Base-by-base conservation (phyloP, 371 early-diverging fungal genomes). In the Polyrhizophydium stewartii region DNA sequence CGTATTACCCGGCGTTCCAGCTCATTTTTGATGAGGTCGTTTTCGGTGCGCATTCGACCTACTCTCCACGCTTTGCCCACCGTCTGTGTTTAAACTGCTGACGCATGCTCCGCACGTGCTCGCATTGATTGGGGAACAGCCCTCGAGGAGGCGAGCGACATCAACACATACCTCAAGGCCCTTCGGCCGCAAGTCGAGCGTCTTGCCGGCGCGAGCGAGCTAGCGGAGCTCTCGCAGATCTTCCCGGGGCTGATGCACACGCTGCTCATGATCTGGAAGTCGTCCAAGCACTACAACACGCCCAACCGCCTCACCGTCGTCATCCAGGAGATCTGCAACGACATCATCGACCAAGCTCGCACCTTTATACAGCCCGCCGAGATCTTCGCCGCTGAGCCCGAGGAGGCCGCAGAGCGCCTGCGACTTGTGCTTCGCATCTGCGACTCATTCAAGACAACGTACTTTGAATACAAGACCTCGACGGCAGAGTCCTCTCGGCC, bases 261-360 rank as follows among this genome's bases (percentile, higher is more conserved):
- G 2, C 64, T 84, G 28, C 59, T 70, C 16, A 61, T 83, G 19
- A 79, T 84, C 32, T 83, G 78, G 79, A 73, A 62, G 27, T 61
- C 68, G 58, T 78, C 79, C 38, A 76, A 77, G 56, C 70, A 67
- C 67, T 84, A 84, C 75, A 82, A 76, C 68, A 81, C 82, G 2
- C 82, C 85, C 1, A 56, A 61, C 16, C 74, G 79, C 31, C 43
- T 84, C 32, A 76, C 76, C 9, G 78, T 84, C n/a, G 60, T 84
- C 7, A 55, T 84, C 31, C 81, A 75, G 57, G 85, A 84, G 59
- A 78, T 84, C 40, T 72, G 79, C 69, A 84, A 84, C 66, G 85
- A 84, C 68, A 73, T 84, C 28, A 80, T 84, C 47, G 82, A 83
- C 32, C 78, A 78, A 51, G 85, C 83, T 1, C 63, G 76, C n/a